Evolutionary conservation across 257 asterid species (phyloP), one percentile per base, ranked within the genome.

Genomic region (Forsythia viridissima): DNA sequence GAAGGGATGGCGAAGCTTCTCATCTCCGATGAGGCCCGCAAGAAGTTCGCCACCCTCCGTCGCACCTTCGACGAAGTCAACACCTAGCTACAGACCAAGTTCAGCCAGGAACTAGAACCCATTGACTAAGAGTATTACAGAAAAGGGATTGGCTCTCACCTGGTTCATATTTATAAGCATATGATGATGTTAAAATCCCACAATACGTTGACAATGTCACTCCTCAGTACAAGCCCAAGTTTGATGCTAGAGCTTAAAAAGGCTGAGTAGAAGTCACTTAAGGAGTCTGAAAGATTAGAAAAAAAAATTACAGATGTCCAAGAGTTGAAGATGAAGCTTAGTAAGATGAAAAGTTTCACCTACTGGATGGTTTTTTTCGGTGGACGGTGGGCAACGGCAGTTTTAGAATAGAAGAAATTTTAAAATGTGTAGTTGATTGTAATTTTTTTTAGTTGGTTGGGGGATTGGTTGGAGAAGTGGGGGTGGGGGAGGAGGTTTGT

Each of bases 31-130:
- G 99, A 94, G 80, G 98, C 99, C 78, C 92, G 93, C 76, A 91
- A 88, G 86, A 98, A 94, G 89, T 94, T 94, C 82, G 72, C 85
- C 74, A 87, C 82, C 51, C 99, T 94, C 80, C 99, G 97, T 82
- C 97, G 98, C 73, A 86, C 97, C 75, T 94, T 94, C 78, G 93
- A 92, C 59, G 97, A 94, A 63, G 98, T 94, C 88, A 94, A 93
- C 85, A 72, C 88, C 42, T 94, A 93, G 87, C 98, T 94, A 36
- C 92, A 88, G 78, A 94, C 98, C 77, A 94, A 94, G 83, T 94
- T 92, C 82, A 94, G 98, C 87, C 98, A 91, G 91, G 89, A 87
- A 72, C 88, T 89, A 1, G 86, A 87, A 69, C 88, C 91, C 70
- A 69, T 87, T 42, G 82, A 87, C 82, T 87, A 89, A 89, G 91